Evolutionary conservation across 1,139 yeast species (phyloP), one percentile per base, ranked within the genome.

Genomic region (Suhomyces coccinellae): DNA sequence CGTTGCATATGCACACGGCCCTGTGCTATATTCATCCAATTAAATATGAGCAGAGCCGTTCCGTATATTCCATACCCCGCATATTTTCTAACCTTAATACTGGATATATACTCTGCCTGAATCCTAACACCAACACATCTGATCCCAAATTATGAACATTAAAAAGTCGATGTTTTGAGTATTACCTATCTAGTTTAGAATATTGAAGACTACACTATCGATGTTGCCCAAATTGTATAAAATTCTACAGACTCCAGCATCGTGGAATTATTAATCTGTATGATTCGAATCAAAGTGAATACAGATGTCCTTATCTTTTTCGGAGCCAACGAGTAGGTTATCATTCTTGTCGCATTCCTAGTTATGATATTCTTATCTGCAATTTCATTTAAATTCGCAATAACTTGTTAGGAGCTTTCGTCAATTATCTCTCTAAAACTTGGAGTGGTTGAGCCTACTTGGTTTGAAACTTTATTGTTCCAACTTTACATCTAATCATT

Each of bases 111-210:
- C 7, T 17, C 13, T 35, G 40, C 13, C 8, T 14, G 9, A 17
- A 4, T 7, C n/a, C 11, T 11, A 39, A n/a, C 27, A 20, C 31
- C 24, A 44, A 32, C 33, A 40, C 28, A n/a, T n/a, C n/a, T n/a
- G n/a, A n/a, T n/a, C n/a, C n/a, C n/a, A n/a, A n/a, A n/a, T 33
- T 40, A 22, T 38, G 41, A 10, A 44, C 46, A 2, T 44, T 58
- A 42, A 62, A 62, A 5, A n/a, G 57, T 53, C 41, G 48, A 51
- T 35, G 47, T 59, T 44, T 54, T 62, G 41, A 57, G 65, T 35
- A 43, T 48, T 37, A 57, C 58, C 9, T 61, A 62, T 41, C 45
- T 55, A 15, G 62, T 59, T 12, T 62, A 54, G 43, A 58, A 62
- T 38, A 43, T 57, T 34, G 62, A 58, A 15, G 51, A 52, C 32